Evolutionary conservation across 2,329 filamentous ascomycete species (phyloP).

Genomic region (Arthrobotrys sinensis): DNA sequence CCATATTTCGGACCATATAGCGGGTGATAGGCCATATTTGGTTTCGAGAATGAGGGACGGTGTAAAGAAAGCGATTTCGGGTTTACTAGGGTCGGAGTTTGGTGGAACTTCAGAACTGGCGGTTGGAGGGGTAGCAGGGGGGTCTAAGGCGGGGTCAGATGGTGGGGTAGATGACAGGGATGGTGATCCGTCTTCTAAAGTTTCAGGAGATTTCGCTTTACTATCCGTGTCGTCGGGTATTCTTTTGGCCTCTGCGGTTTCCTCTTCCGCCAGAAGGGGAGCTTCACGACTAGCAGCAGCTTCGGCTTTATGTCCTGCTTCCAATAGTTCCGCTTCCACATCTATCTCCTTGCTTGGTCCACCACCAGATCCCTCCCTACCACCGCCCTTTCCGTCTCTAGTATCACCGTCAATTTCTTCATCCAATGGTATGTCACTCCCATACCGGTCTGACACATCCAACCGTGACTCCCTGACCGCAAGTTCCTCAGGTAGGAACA

Average conservation of each 20-base stretch:
- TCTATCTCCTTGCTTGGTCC: conserved; percentile 56
- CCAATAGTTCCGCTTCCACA: conserved; percentile 27
- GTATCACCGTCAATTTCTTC: conserved; percentile 56
- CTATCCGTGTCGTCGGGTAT: neutral
- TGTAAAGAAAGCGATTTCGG: conserved; percentile 57
- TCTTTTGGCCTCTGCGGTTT: conserved; percentile 10
- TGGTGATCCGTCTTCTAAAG: conserved; percentile 9
- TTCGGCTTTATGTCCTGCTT: conserved; percentile 15
- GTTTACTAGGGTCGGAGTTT: conserved; percentile 10
- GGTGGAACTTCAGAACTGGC: neutral
- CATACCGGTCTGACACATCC: conserved; percentile 61
- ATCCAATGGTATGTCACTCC: conserved; percentile 60
- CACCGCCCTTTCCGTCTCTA: conserved; percentile 32
- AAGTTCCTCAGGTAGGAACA: conserved; percentile 68
- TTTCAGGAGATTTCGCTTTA: conserved; percentile 11
- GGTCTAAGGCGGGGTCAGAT: conserved; percentile 24
- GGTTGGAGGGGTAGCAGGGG: conserved; percentile 12
- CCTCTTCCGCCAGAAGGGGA: conserved; percentile 60
- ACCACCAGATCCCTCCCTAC: conserved; percentile 41
- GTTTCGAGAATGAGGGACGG: conserved; percentile 37
- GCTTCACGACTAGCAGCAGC: conserved; percentile 21
- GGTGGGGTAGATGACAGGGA: conserved; percentile 3
- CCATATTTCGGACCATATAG: conserved; percentile 70
- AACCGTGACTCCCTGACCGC: conserved; percentile 29
- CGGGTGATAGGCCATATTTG: conserved; percentile 68